Evolutionary conservation across 768 basidiomycete genomes (phyloP).

Genomic region (Calocera viscosa): DNA sequence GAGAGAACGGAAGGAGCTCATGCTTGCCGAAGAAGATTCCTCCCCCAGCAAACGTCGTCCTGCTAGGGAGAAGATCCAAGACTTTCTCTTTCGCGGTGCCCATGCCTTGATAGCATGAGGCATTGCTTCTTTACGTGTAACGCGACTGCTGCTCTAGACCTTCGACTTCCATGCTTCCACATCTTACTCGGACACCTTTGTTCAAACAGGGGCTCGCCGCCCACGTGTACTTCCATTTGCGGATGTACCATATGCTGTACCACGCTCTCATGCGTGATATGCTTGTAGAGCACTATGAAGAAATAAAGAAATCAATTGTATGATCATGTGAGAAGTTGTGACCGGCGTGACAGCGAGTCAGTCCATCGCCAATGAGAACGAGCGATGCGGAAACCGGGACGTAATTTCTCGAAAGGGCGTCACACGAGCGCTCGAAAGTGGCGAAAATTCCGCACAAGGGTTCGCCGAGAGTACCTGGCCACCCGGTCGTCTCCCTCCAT

Average conservation of each 20-base stretch:
- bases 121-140: not conserved
- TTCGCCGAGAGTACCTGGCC: not conserved
- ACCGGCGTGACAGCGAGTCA: not conserved
- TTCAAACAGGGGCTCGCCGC: not conserved
- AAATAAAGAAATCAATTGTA: not conserved
- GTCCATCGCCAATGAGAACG: not conserved
- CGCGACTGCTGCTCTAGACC: not conserved
- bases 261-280: not conserved
- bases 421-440: not conserved
- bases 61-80: not conserved
- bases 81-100: not conserved
- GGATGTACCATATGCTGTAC: conserved; percentile 1
- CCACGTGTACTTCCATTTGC: not conserved
- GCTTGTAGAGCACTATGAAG: not conserved
- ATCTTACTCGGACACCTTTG: not conserved
- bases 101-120: not conserved
- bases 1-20: not conserved
- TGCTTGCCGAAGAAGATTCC: not conserved
- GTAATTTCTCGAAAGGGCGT: conserved; percentile 6
- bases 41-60: not conserved
- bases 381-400: not conserved
- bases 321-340: not conserved
- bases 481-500: not conserved
- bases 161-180: not conserved
- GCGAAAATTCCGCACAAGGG: conserved; percentile 7